phyloP scores from a whole-genome alignment of 495 filamentous ascomycete species.

The Podospora pseudoanserina region DNA sequence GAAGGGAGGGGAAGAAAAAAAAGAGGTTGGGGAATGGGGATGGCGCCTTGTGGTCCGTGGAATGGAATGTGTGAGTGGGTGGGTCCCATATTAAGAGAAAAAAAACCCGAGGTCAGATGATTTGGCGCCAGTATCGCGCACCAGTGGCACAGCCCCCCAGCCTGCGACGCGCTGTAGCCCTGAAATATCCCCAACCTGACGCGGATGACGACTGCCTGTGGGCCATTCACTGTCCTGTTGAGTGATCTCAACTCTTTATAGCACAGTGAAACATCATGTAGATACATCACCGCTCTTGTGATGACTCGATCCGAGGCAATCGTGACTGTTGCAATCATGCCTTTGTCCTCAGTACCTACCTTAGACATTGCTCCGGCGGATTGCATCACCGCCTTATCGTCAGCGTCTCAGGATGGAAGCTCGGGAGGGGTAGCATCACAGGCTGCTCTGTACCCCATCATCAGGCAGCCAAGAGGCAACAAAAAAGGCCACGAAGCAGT shows the following conservation, averaged over 20 bases:
- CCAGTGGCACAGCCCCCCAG: constrained; percentile 19
- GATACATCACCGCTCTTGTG: background rate
- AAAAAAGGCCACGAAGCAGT: background rate
- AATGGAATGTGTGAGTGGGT: background rate
- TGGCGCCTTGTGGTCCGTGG: background rate
- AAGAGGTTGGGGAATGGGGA: background rate
- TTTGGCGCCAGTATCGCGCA: constrained; percentile 32
- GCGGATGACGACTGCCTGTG: background rate
- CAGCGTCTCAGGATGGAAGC: background rate
- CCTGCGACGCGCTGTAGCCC: constrained; percentile 30
- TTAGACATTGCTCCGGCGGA: background rate
- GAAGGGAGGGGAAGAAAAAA: background rate
- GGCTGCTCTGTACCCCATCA: background rate
- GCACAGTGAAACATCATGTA: background rate
- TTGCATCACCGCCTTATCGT: background rate
- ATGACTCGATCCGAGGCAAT: background rate
- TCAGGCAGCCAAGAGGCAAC: background rate
- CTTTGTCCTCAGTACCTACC: too few relatives aligned
- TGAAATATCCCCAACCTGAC: constrained; percentile 10
- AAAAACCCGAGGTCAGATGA: constrained; percentile 26
- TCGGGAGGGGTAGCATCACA: background rate
- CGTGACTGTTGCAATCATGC: too few relatives aligned
- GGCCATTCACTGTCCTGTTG: too few relatives aligned
- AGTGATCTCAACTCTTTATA: background rate
- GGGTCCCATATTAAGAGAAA: constrained; percentile 14